Evolutionary conservation across 306 rosid species (phyloP).

Genomic region (Hippophae tibetana): DNA sequence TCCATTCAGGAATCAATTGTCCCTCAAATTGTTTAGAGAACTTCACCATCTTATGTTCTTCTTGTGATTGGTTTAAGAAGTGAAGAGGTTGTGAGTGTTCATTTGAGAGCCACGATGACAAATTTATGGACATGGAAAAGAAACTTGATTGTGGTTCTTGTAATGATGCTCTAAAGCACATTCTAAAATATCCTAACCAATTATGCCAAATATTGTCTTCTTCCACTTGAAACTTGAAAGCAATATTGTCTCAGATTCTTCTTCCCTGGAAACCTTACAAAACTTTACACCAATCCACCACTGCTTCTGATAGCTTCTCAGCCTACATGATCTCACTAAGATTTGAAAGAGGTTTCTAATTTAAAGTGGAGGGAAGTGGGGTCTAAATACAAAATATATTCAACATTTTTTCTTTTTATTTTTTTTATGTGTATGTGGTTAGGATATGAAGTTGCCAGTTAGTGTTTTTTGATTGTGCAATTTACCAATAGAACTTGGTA

Average conservation of each 20-base stretch:
- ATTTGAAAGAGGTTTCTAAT: constrained; percentile 45
- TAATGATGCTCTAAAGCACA: constrained; percentile 85
- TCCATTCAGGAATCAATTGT: constrained; percentile 96
- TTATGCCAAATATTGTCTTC: constrained; percentile 28
- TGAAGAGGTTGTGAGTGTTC: constrained; percentile 35
- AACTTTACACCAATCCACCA: constrained; percentile 15
- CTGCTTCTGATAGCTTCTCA: constrained; percentile 40
- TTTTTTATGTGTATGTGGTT: not conserved
- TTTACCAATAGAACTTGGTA: too few species aligned
- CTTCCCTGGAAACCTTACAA: constrained; percentile 43
- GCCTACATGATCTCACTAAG: constrained; percentile 39
- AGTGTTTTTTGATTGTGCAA: too few species aligned
- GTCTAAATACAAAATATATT: constrained; percentile 15
- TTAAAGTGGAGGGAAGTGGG: constrained; percentile 38
- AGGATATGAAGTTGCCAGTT: too few species aligned
- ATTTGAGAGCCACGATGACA: constrained; percentile 40
- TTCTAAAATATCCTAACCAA: constrained; percentile 77
- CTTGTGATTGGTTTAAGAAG: not conserved
- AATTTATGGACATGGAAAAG: constrained; percentile 53
- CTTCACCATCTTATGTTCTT: constrained; percentile 58
- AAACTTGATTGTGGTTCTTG: constrained; percentile 44
- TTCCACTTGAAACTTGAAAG: constrained; percentile 42
- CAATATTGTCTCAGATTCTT: constrained; percentile 16
- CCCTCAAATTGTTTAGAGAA: constrained; percentile 91
- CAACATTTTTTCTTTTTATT: not conserved